Evolutionary conservation across 73 alveolate genomes (phyloP).

Genomic region (Paraurostyla sp.): DNA sequence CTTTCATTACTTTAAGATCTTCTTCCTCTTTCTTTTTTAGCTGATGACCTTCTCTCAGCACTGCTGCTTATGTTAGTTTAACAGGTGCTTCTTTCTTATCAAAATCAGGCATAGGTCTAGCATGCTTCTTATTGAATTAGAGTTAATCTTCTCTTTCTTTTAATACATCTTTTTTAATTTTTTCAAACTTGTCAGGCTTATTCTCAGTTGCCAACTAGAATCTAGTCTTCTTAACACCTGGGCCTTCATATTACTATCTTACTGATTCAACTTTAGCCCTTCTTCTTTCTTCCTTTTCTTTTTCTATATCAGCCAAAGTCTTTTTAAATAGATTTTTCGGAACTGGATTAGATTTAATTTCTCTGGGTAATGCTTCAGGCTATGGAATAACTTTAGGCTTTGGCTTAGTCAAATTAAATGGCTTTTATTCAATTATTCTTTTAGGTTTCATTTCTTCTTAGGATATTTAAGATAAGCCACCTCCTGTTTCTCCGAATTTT

Average conservation of each 20-base stretch:
- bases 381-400: constrained; percentile 93
- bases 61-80: constrained; percentile 97
- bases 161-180: constrained; percentile 75
- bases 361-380: constrained; percentile 89
- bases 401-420: constrained; percentile 94
- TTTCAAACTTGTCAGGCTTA: constrained; percentile 78
- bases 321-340: constrained; percentile 88
- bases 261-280: constrained; percentile 62
- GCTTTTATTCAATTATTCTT: constrained; percentile 89
- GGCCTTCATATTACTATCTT: constrained; percentile 56
- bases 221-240: neutral
- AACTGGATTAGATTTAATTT: constrained; percentile 86
- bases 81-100: constrained; percentile 89
- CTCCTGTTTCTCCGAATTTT: constrained; percentile 55
- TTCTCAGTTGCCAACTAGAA: constrained; percentile 59
- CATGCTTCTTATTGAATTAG: constrained; percentile 76
- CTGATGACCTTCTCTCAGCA: constrained; percentile 94
- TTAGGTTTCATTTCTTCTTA: constrained; percentile 81
- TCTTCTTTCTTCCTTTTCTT: constrained; percentile 79
- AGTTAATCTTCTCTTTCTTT: constrained; percentile 73
- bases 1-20: constrained; percentile 92
- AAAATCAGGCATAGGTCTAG: constrained; percentile 84
- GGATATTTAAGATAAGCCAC: constrained; percentile 32
- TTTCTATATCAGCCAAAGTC: constrained; percentile 85
- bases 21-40: constrained; percentile 94